Percentiles rank a stretch among this genome's conserved stretches.
Evolutionary conservation across 305 asterid species (phyloP).

Genomic region (Fraxinus paxiana): DNA sequence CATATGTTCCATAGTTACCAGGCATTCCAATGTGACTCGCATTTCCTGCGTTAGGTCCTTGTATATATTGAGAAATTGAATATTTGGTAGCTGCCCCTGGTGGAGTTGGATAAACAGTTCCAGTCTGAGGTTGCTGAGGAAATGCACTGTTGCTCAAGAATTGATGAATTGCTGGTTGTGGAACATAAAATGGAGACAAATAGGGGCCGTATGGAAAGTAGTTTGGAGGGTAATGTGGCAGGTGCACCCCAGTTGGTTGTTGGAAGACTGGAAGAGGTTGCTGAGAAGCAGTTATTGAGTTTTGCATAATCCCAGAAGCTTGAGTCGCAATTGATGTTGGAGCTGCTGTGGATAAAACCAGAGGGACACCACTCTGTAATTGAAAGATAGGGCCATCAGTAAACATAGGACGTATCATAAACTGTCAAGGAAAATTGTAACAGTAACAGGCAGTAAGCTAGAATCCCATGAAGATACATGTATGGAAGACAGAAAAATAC

Average conservation of each 20-base stretch:
- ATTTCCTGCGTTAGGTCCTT: conserved; percentile 44
- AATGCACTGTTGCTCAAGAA: conserved; percentile 67
- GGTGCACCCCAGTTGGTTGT: conserved; percentile 79
- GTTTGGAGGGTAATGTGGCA: conserved; percentile 77
- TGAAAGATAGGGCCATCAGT: conserved; percentile 26
- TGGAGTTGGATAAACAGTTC: conserved; percentile 59
- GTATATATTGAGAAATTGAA: conserved; percentile 69
- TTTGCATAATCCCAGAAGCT: conserved; percentile 73
- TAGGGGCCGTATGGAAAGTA: conserved; percentile 77
- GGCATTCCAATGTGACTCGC: conserved; percentile 61
- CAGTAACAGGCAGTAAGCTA: background rate
- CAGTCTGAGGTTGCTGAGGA: conserved; percentile 87
- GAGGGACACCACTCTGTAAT: conserved; percentile 69
- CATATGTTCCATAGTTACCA: conserved; percentile 69
- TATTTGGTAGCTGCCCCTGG: conserved; percentile 69
- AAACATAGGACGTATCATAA: conserved; percentile 2
- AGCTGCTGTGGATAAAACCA: conserved; percentile 60
- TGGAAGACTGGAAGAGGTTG: conserved; percentile 73
- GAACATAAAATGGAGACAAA: conserved; percentile 69
- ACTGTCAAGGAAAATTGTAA: conserved; percentile 4
- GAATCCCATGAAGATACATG: background rate
- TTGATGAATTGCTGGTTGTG: conserved; percentile 76
- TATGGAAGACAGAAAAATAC: background rate
- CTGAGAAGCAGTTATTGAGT: conserved; percentile 58
- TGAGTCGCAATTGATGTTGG: conserved; percentile 68